Percentiles rank a stretch among this genome's conserved stretches.
These are phyloP conservation scores for Colletotrichum sp. DNA, from an alignment of 2,329 filamentous ascomycete genomes.

Conservation along the genomic window DNA sequence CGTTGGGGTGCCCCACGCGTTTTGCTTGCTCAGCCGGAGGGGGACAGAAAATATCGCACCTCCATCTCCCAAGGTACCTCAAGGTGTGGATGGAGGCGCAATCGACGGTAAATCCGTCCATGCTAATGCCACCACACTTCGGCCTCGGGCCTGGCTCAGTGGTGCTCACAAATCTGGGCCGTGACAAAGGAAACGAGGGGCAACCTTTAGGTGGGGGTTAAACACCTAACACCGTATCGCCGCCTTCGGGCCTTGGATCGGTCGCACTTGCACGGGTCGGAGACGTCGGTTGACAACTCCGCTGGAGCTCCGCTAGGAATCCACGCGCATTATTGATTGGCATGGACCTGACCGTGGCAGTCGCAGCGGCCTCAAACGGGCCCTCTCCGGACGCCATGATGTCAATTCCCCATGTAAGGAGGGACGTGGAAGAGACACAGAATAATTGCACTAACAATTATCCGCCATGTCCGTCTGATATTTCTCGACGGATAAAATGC, in stretches of 20 bases:
- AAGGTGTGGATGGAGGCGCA: constrained; percentile 9
- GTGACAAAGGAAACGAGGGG: constrained; percentile 7
- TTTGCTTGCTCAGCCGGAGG: constrained; percentile 1
- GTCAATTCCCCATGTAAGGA: not conserved
- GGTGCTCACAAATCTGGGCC: constrained; percentile 15
- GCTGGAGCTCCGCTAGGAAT: constrained; percentile 18
- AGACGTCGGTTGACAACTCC: constrained; percentile 16
- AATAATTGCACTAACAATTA: constrained; percentile 5
- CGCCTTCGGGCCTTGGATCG: constrained; percentile 20
- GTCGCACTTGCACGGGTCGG: constrained; percentile 8
- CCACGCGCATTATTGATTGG: constrained; percentile 17
- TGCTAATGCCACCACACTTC: not conserved
- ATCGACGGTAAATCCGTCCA: constrained; percentile 3
- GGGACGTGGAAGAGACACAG: not conserved
- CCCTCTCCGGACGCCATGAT: constrained; percentile 1
- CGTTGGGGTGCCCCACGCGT: constrained; percentile 17
- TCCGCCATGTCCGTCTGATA: constrained; percentile 4
- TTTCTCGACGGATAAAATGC: constrained; percentile 2
- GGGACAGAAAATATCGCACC: constrained; percentile 23
- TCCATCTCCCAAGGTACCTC: constrained; percentile 16
- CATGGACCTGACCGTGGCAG: constrained; percentile 8
- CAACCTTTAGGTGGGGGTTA: constrained; percentile 7
- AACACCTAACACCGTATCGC: constrained; percentile 12
- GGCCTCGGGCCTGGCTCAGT: not conserved
- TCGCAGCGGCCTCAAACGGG: not conserved